Percentiles rank a stretch among this genome's conserved stretches.
Conservation (phyloP, 441 rosid genomes). For the Gossypium lobatum region DNA sequence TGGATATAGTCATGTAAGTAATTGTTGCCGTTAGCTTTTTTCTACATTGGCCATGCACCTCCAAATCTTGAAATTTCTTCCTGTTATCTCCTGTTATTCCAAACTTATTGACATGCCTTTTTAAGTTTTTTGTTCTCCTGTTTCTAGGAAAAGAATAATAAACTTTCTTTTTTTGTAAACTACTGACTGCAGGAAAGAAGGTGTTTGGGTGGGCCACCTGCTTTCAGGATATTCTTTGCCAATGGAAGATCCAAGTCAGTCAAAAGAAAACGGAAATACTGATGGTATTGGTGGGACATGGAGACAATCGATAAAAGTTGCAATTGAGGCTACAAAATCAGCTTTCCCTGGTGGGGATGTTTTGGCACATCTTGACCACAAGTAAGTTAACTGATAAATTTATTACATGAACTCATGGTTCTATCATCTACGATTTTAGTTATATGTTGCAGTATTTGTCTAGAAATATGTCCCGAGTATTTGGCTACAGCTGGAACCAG, state of each 20-base stretch:
- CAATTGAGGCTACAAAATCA: slow-evolving; percentile 60
- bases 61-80: not conserved
- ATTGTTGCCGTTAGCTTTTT: not conserved
- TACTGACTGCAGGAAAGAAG: slow-evolving; percentile 47
- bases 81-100: not conserved
- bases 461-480: not conserved
- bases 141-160: not conserved
- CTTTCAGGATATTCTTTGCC: slow-evolving; percentile 80
- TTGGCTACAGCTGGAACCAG: not conserved
- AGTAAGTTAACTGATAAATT: slow-evolving; percentile 34
- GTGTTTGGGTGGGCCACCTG: slow-evolving; percentile 79
- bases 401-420: not conserved
- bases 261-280: slow-evolving; percentile 25
- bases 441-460: not conserved
- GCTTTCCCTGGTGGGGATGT: slow-evolving; percentile 75
- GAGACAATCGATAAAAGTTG: slow-evolving; percentile 65
- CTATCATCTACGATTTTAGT: not conserved
- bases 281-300: slow-evolving; percentile 57
- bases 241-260: slow-evolving; percentile 61
- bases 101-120: not conserved
- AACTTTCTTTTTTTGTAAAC: not conserved
- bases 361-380: slow-evolving; percentile 80
- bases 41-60: not conserved
- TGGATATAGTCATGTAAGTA: slow-evolving; percentile 76
- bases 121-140: not conserved